Base-by-base conservation (phyloP, 2,329 filamentous ascomycete genomes). In the Pyrenophora graminea region DNA sequence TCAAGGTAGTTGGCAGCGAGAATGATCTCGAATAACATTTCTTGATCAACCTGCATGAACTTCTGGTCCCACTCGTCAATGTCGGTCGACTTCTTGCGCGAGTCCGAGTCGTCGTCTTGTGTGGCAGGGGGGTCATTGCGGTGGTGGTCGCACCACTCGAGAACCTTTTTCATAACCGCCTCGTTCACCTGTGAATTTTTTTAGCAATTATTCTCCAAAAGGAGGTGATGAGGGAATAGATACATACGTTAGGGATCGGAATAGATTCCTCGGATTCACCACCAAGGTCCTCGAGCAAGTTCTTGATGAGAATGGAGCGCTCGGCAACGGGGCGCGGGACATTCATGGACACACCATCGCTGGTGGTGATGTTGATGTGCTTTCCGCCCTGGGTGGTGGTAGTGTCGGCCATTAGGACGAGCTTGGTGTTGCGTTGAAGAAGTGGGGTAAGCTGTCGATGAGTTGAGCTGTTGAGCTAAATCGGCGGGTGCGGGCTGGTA, bases 1-100 rank as follows among this genome's bases (percentile, higher is more conserved):
- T 99, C 94, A 53, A 99, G 88, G 76, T 97, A 99, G 82, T 99
- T 99, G 67, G 93, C 91, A 3, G 94, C 91, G 21, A 99, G 83
- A 65, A 99, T 99, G 70, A 99, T 97, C 80, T 99, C 94, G 64
- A 99, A 99, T 1, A 99, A 85, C 94, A 99, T 97, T 78, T 99
- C 94, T 73, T 99, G 94, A 74, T 99, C 94, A 15, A 99, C 94
- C 77, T 97, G 93, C 94, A 99, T 97, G 77, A 97, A 99, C 79
- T 99, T 99, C 77, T 97, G 93, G 67, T 99, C 94, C 94, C 94
- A 99, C 77, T 99, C 94, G 53, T 97, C 94, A 62, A 99, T 99
- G 67, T 99, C 94, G 39, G 94, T 97, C 1, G 92, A 96, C 85
- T 96, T 97, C 83, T 97, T 97, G 66, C 94, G 90, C 43, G 87